Base-by-base conservation (phyloP, 2,329 filamentous ascomycete species). In the Myriosclerotinia duriaeana region DNA sequence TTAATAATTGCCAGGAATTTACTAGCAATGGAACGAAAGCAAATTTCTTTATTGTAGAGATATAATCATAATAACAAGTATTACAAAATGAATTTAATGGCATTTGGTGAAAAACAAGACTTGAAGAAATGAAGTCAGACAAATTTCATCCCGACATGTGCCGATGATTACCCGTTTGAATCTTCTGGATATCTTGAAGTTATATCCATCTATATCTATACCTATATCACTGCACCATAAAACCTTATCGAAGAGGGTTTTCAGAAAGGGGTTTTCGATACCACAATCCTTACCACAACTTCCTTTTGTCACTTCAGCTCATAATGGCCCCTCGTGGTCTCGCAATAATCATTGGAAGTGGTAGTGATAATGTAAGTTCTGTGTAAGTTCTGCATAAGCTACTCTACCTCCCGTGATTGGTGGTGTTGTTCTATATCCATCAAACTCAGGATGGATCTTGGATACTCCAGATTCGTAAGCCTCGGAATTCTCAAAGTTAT, bases 401-500 rank as follows among this genome's bases (percentile, higher is more conserved):
- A 34, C 30, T 34, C 30, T 34, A 34, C 30, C 30, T 34, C 4
- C 30, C 4, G 4, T 34, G 26, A 26, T 26, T 26, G 26, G 26
- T 26, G 26, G 26, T 34, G 30, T 2, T 5, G 5, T 34, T 34
- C 30, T 34, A 34, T 34, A 34, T 34, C 6, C 30, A 34, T 34
- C 6, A 34, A 6, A 34, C 30, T 34, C 30, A 34, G 2, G 30
- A 34, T 34, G 30, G 30, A 34, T 34, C 30, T 34, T 34, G 30
- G 30, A 34, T 34, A 34, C 30, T 34, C 30, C 2, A 34, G 9
- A 3, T 17, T 44, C 14, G 17, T 17, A 44, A 44, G 14, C 42
- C 77, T 77, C 36, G 73, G 77, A 26, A 34, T 34, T 34, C 5
- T 34, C 6, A 34, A 34, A 34, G 30, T 6, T 5, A 6, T 34